Evolutionary conservation across 331 rosid genomes (phyloP), one percentile per base, ranked within the genome.

Genomic region (Rhamnella rubrinervis): DNA sequence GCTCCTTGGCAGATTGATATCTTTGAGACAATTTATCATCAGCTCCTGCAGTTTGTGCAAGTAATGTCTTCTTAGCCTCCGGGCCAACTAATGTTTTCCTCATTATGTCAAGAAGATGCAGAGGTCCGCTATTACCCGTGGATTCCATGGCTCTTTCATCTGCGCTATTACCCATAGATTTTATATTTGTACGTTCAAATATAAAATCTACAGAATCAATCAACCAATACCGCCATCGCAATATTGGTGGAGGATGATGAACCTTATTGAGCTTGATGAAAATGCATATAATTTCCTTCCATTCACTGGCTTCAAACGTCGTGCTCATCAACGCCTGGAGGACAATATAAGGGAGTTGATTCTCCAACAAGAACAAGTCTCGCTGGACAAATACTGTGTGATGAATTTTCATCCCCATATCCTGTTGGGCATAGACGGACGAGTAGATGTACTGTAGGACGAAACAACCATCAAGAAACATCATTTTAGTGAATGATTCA

Each of bases 291-390:
- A 51, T 19, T 0, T 0, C 0, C 5, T 0, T 15, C 12, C 28
- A 35, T 12, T n/a, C 12, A 0, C 6, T 9, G 20, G 0, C 9
- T 6, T 28, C 14, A 2, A 0, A 0, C 18, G 53, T 53, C 3
- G 23, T 40, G 5, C 51, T 57, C 63, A 61, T 75, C 69, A 75
- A 28, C 41, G 19, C 0, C 41, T 61, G 8, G 35, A 75, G 79
- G 59, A 61, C 52, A 13, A 15, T 4, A 21, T 17, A 68, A 6
- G 74, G 73, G 40, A 66, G 41, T 35, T 74, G 78, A 23, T 51
- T 74, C 35, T 74, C 73, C 41, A 66, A 35, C 69, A 75, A 52
- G 69, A 75, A 61, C 64, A 75, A 61, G 23, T 75, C 70, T 3
- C 28, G 65, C 6, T 9, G 59, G 1, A n/a, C 74, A 15, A 39